A percentile compares a stretch with the other conserved stretches of the same genome.
Conservation (phyloP, 306 rosid genomes). For the Cicer chorassanicum region DNA sequence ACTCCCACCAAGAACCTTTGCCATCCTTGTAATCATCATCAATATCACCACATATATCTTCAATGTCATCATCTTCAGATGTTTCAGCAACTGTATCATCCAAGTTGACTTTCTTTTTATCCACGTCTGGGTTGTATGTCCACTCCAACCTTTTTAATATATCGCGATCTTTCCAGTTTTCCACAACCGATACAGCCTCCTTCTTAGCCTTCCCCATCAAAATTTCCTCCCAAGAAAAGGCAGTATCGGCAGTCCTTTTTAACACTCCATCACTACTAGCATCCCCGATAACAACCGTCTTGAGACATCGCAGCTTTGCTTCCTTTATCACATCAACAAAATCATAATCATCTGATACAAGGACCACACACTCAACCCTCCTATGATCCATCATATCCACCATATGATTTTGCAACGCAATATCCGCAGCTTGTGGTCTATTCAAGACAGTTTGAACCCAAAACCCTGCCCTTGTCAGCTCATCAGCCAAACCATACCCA, state of each 20-base stretch:
- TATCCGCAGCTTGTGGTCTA: conserved; percentile 60
- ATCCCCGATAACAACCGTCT: conserved; percentile 81
- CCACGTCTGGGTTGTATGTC: conserved; percentile 69
- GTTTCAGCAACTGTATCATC: conserved; percentile 46
- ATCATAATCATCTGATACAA: conserved; percentile 82
- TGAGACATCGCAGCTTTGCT: conserved; percentile 73
- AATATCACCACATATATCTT: conserved; percentile 44
- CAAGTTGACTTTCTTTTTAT: conserved; percentile 37
- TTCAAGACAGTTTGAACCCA: conserved; percentile 59
- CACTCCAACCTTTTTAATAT: conserved; percentile 79
- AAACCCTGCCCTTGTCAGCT: conserved; percentile 76
- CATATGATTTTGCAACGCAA: conserved; percentile 59
- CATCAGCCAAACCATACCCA: conserved; percentile 68
- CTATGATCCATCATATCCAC: conserved; percentile 73
- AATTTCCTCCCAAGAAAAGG: conserved; percentile 84
- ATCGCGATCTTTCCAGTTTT: conserved; percentile 84
- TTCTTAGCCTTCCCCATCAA: conserved; percentile 79
- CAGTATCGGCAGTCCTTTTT: conserved; percentile 74
- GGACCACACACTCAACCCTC: conserved; percentile 71
- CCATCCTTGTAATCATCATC: conserved; percentile 49
- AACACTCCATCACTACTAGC: conserved; percentile 56
- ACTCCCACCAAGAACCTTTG: conserved; percentile 70
- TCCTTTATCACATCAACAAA: conserved; percentile 71
- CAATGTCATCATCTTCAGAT: conserved; percentile 48
- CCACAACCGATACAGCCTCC: conserved; percentile 67